These are phyloP conservation scores for Decorospora gaudefroyi DNA, from an alignment of 2,329 filamentous ascomycete genomes.

Conservation along the genomic window DNA sequence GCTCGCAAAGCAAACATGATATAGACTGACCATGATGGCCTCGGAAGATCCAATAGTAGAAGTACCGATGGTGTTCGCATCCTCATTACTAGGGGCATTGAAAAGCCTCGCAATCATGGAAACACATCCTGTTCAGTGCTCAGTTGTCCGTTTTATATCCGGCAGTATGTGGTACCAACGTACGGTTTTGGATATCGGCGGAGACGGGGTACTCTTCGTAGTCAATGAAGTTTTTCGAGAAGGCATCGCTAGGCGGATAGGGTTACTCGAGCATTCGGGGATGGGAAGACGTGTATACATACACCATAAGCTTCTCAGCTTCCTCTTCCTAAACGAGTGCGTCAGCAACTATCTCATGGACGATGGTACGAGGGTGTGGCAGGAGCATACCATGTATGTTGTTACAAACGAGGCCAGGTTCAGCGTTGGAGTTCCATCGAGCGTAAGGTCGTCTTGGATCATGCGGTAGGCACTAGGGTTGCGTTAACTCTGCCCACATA, in stretches of 20 bases:
- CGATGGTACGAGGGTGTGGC: slow-evolving; percentile 48
- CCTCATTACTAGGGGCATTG: slow-evolving; percentile 68
- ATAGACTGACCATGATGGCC: slow-evolving; percentile 59
- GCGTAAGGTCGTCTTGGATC: slow-evolving; percentile 86
- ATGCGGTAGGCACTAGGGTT: slow-evolving; percentile 74
- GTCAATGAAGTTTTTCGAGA: slow-evolving; percentile 84
- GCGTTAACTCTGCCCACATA: too few species aligned
- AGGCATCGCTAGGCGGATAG: slow-evolving; percentile 61
- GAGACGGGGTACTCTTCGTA: slow-evolving; percentile 58
- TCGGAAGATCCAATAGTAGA: slow-evolving; percentile 89
- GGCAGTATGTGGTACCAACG: slow-evolving; percentile 70
- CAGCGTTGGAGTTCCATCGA: slow-evolving; percentile 68
- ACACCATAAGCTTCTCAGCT: slow-evolving; percentile 89
- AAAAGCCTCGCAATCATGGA: slow-evolving; percentile 75
- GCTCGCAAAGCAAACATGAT: slow-evolving; percentile 1
- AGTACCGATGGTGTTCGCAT: slow-evolving; percentile 75
- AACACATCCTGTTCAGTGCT: slow-evolving; percentile 37
- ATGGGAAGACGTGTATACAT: slow-evolving; percentile 50
- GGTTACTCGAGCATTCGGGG: slow-evolving; percentile 7
- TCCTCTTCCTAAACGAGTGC: slow-evolving; percentile 72
- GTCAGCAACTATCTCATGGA: neutral
- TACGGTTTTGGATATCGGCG: slow-evolving; percentile 72
- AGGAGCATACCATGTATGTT: slow-evolving; percentile 77
- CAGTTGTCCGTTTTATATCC: slow-evolving; percentile 63
- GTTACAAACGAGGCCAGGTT: slow-evolving; percentile 92